Evolutionary conservation across 352 stramenopile species (phyloP).

Genomic region (Pythium utonaiense): DNA sequence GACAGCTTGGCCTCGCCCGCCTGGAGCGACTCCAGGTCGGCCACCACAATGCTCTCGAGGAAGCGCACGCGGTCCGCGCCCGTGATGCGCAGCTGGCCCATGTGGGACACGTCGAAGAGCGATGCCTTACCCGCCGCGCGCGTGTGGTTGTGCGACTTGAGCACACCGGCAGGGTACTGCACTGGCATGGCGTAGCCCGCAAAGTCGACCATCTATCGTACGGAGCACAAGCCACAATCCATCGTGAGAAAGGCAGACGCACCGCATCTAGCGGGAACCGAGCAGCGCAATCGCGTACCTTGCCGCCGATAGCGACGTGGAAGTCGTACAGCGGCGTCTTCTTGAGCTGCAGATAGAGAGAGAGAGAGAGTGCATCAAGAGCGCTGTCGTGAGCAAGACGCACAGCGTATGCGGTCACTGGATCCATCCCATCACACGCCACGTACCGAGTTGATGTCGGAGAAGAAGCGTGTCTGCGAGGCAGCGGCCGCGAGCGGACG

Average conservation of each 20-base stretch:
- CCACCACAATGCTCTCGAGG: constrained; percentile 95
- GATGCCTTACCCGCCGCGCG: constrained; percentile 65
- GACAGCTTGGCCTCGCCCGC: constrained; percentile 89
- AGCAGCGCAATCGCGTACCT: constrained; percentile 31
- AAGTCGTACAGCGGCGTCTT: constrained; percentile 80
- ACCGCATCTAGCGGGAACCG: too few relatives aligned
- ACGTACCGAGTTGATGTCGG: constrained; percentile 16
- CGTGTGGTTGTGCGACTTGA: constrained; percentile 92
- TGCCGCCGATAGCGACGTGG: constrained; percentile 67
- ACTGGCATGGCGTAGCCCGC: constrained; percentile 97
- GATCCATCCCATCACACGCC: neutral
- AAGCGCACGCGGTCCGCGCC: constrained; percentile 94
- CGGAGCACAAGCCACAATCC: neutral
- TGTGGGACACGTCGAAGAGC: constrained; percentile 99
- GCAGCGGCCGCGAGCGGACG: constrained; percentile 14
- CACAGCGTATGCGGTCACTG: neutral
- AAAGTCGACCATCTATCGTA: constrained; percentile 92
- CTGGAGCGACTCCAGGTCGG: constrained; percentile 89
- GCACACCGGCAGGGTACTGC: constrained; percentile 95
- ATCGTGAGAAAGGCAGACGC: neutral
- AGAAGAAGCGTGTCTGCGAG: constrained; percentile 19
- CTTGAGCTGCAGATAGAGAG: constrained; percentile 42
- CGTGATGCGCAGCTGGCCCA: constrained; percentile 94
- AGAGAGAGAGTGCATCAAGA: too few relatives aligned
- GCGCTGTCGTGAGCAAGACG: too few relatives aligned